Percentiles rank a stretch among this genome's conserved stretches.
These are phyloP conservation scores for Metschnikowia cubensis DNA, from an alignment of 805 yeast species.

Conservation along the genomic window DNA sequence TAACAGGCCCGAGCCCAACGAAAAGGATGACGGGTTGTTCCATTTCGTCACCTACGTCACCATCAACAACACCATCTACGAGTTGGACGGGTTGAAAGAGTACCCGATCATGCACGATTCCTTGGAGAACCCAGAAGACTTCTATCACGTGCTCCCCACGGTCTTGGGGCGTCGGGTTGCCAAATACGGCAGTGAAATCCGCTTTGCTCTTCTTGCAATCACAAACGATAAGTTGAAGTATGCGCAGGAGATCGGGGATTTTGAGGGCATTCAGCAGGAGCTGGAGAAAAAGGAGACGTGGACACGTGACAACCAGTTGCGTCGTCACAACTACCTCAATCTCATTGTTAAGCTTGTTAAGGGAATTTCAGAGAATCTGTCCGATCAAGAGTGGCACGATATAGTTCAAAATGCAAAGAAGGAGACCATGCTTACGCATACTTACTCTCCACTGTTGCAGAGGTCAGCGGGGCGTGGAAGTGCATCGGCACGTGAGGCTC, in stretches of 20 bases:
- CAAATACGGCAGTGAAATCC: constrained; percentile 46
- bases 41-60: constrained; percentile 58
- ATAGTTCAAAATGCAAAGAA: constrained; percentile 24
- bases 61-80: constrained; percentile 46
- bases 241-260: constrained; percentile 37
- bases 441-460: not conserved
- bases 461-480: too few species aligned
- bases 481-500: too few species aligned
- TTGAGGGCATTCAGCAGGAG: constrained; percentile 36
- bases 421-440: constrained; percentile 10
- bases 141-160: constrained; percentile 38
- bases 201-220: constrained; percentile 55
- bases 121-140: constrained; percentile 39
- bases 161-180: constrained; percentile 46
- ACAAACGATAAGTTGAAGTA: constrained; percentile 46
- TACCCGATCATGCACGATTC: constrained; percentile 50
- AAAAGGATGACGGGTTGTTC: constrained; percentile 49
- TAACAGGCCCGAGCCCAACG: constrained; percentile 19
- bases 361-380: constrained; percentile 31
- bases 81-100: constrained; percentile 57
- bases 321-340: constrained; percentile 53
- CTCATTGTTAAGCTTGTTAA: constrained; percentile 45
- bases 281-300: constrained; percentile 46
- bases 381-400: constrained; percentile 39
- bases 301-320: constrained; percentile 50